Base-by-base conservation (phyloP, 2,329 filamentous ascomycete genomes). In the Tolypocladium nubicola region DNA sequence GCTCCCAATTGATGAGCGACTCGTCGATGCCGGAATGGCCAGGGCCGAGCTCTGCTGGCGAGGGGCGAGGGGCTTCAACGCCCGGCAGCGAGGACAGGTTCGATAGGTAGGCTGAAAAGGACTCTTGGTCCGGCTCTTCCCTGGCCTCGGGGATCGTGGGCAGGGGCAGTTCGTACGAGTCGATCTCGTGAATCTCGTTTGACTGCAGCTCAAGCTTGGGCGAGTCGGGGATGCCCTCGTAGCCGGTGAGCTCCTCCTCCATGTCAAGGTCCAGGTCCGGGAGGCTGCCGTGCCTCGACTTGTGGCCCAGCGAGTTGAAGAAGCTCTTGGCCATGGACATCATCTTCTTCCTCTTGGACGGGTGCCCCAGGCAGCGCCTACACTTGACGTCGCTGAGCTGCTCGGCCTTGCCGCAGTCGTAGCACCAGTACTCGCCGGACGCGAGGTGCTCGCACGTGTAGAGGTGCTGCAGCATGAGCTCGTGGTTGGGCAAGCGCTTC, bases 351-450 rank as follows among this genome's bases (percentile, higher is more conserved):
- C 79, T 72, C 68, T 77, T 79, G 8, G 77, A 80, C 4, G 76
- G 74, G 41, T 79, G 77, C n/a, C 74, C 74, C 21, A 77, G 65
- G 61, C 77, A 81, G 43, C 73, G 72, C 57, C 75, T 76, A 69
- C 78, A 81, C 63, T 76, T 69, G 61, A 72, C 69, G 61, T 82
- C 78, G 67, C 76, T 76, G 66, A 82, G 80, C 41, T 72, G 71
- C 65, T 83, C 80, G 57, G 77, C 70, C 62, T 73, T 75, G 64
- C 72, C 75, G 63, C 80, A 81, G 41, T 81, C 76, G 64, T 79
- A 82, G 64, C 80, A 83, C 71, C 78, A 76, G 62, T 82, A 83
- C 70, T 82, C 77, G 58, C 78, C 77, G 4, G 72, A 73, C 33
- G 71, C 65, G 38, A 83, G 73, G 63, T 78, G 71, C 53, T 40